Base-by-base conservation (phyloP, 805 yeast genomes). In the Monosporozyma solicola region DNA sequence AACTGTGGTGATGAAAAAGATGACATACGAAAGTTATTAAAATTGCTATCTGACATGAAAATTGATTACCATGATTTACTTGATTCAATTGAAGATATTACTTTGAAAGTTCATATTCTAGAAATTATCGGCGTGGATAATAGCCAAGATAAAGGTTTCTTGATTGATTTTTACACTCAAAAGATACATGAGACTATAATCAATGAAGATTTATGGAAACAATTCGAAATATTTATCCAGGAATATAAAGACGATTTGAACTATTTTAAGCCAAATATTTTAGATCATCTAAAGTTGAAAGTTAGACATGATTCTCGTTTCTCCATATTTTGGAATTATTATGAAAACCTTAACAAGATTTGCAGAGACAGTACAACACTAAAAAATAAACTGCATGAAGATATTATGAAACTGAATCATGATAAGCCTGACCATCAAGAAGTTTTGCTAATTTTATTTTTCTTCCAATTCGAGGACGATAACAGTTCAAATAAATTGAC, bases 121-220 rank as follows among this genome's bases (percentile, higher is more conserved):
- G 69, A 67, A 54, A 51, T 55, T 27, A 47, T 65, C 7, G 65
- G 67, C 1, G 49, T 60, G 0, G 43, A 51, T 16, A 55, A 58
- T 37, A 32, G 50, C 11, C 48, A 55, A n/a, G 69, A 67, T 47
- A 58, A 52, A 33, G 57, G 57, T 32, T 66, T 65, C 51, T 50
- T 67, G 35, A 25, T 61, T 2, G 56, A 61, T 13, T 65, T 60
- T 51, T 67, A 67, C 51, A 48, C 60, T 31, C 56, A 60, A 3
- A 57, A 59, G 20, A 39, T 67, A 11, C 59, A 58, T 45, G 61
- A 58, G 24, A 44, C 49, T 3, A 55, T 66, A 22, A 53, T 57
- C 15, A 49, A 48, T 0, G 51, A 51, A 4, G 49, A 57, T 8
- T 41, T 67, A 10, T 60, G 62, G 64, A 56, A 55, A 7, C 9